Conservation (phyloP, 2,329 filamentous ascomycete species). For the Lachnellula arida region DNA sequence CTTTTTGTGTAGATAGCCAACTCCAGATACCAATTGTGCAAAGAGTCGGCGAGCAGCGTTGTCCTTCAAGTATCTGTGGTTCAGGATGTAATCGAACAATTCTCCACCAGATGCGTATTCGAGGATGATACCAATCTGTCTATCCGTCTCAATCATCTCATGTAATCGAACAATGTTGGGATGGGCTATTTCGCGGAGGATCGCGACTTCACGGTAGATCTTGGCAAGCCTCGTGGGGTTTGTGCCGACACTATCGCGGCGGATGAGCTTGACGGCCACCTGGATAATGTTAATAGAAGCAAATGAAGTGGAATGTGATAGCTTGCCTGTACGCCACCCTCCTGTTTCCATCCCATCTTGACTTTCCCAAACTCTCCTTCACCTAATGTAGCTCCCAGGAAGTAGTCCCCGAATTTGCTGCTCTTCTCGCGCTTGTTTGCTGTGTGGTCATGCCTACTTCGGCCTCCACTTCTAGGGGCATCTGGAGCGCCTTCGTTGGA, state of each 20-base stretch:
- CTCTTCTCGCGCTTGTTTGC: conserved; percentile 57
- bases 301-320: background rate
- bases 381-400: conserved; percentile 90
- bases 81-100: conserved; percentile 96
- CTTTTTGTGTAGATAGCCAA: conserved; percentile 97
- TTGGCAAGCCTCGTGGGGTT: conserved; percentile 90
- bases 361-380: conserved; percentile 99
- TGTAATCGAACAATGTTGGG: conserved; percentile 96
- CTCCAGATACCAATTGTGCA: conserved; percentile 91
- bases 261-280: conserved; percentile 97
- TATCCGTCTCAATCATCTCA: conserved; percentile 97
- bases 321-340: conserved; percentile 75
- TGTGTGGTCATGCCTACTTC: conserved; percentile 56
- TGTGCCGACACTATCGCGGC: conserved; percentile 80
- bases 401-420: conserved; percentile 91
- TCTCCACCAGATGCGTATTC: conserved; percentile 98
- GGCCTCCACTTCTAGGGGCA: conserved; percentile 35
- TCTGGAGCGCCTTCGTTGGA: conserved; percentile 47
- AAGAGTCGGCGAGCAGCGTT: conserved; percentile 85
- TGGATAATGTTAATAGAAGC: conserved; percentile 33
- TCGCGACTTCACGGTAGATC: conserved; percentile 95
- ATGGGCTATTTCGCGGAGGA: conserved; percentile 81
- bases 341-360: conserved; percentile 96
- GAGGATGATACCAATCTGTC: conserved; percentile 95
- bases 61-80: conserved; percentile 94